phyloP scores from a whole-genome alignment of 1,284 basidiomycete species.

The Cutaneotrichosporon sp. region DNA sequence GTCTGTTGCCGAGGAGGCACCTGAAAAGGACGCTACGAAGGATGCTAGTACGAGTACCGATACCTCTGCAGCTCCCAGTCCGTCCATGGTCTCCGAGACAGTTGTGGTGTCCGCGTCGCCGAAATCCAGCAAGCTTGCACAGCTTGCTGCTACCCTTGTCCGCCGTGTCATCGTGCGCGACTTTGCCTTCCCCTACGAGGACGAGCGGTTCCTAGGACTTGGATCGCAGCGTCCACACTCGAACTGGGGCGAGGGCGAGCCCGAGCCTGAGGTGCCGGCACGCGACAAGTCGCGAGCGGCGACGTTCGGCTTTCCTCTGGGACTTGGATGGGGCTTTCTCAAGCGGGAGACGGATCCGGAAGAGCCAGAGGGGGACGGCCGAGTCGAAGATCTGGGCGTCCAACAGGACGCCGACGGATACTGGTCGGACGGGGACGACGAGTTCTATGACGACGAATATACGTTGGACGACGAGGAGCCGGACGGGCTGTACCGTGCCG shows the following conservation, averaged over 20 bases:
- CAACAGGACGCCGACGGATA: slow-evolving; percentile 13
- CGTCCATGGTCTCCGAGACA: no score
- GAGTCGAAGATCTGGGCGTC: slow-evolving; percentile 9
- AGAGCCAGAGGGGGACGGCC: slow-evolving; percentile 14
- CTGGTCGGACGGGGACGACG: slow-evolving; percentile 18
- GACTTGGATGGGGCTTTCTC: slow-evolving; percentile 24
- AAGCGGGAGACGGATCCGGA: slow-evolving; percentile 1
- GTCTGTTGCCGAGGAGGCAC: background rate
- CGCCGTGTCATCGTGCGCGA: slow-evolving; percentile 37
- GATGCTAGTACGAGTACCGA: no score
- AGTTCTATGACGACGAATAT: slow-evolving; percentile 14
- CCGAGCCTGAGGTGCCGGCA: slow-evolving; percentile 10
- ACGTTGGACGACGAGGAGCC: slow-evolving; percentile 28
- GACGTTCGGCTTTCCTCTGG: slow-evolving; percentile 9
- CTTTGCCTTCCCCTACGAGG: slow-evolving; percentile 31
- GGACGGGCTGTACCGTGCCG: slow-evolving; percentile 37
- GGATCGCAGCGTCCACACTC: slow-evolving; percentile 11
- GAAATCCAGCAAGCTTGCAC: background rate
- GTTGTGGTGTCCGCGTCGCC: no score
- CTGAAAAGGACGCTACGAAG: slow-evolving; percentile 4
- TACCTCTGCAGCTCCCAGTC: no score
- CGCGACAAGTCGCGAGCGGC: slow-evolving; percentile 14
- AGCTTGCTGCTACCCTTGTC: slow-evolving; percentile 1
- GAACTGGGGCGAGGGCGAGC: slow-evolving; percentile 21
- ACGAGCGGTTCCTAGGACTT: slow-evolving; percentile 35